Evolutionary conservation across 192 early-diverging fungal genomes (phyloP).

Genomic region (Rhizoclosmatium globosum): DNA sequence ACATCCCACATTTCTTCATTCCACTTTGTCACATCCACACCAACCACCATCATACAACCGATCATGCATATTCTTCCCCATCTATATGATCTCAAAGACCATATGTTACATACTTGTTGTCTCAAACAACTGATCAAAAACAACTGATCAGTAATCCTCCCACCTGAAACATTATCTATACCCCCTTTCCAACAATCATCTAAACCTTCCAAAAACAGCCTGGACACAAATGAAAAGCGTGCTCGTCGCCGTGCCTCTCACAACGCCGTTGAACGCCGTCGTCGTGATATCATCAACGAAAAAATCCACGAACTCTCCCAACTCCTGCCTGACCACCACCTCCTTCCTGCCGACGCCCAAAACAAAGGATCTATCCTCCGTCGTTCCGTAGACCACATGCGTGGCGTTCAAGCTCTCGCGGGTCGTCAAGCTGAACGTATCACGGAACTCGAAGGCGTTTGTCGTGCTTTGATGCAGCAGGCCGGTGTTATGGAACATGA

Average conservation of each 20-base stretch:
- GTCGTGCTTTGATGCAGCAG: slow-evolving; percentile 47
- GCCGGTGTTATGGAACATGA: slow-evolving; percentile 58
- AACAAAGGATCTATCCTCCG: slow-evolving; percentile 95
- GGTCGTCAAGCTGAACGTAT: slow-evolving; percentile 69
- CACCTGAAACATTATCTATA: not conserved
- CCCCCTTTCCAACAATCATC: not conserved
- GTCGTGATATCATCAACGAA: slow-evolving; percentile 98
- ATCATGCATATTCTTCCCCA: not conserved
- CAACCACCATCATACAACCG: not conserved
- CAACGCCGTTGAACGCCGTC: slow-evolving; percentile 96
- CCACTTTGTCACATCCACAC: not conserved
- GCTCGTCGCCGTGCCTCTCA: slow-evolving; percentile 94
- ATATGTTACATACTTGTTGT: not conserved
- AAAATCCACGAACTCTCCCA: slow-evolving; percentile 91
- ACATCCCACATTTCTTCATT: not conserved
- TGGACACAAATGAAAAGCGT: slow-evolving; percentile 75
- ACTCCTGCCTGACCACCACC: slow-evolving; percentile 78
- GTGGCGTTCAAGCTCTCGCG: slow-evolving; percentile 75
- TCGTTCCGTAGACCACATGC: slow-evolving; percentile 93
- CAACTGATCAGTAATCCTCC: not conserved
- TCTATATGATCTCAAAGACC: not conserved
- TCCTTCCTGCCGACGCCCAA: slow-evolving; percentile 62
- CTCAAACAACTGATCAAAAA: not conserved
- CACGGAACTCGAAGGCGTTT: slow-evolving; percentile 75
- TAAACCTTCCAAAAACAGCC: slow-evolving; percentile 3